Evolutionary conservation across 1,284 basidiomycete genomes (phyloP), one percentile per base, ranked within the genome.

Genomic region (Moniliophthora roreri): DNA sequence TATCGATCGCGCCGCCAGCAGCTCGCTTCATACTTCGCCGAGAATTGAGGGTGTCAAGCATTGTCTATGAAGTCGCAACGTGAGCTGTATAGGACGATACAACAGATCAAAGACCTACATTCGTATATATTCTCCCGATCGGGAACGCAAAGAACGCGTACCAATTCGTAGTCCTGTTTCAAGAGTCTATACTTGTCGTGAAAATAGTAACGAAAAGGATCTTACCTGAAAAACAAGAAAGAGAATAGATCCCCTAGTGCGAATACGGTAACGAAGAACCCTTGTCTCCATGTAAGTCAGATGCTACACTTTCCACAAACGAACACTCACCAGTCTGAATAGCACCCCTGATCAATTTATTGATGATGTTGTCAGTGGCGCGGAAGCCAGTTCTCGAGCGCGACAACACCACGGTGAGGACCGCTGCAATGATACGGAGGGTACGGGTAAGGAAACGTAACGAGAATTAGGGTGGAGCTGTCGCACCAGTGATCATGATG

Each of bases 281-380:
- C 72, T 53, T 40, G 10, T 4, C 39, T 18, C 10, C 10, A 18
- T 10, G 16, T 16, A 16, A 13, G 39, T 10, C 10, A 18, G n/a
- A 13, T 9, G 16, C 10, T 13, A 2, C 1, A 11, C 16, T 9
- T 9, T 16, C 16, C 16, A 5, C 10, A 21, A 13, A 5, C 13
- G 24, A 15, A 7, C n/a, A 48, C 36, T 18, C 15, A 13, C 71
- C 71, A 0, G 79, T 79, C 54, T 78, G 78, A 16, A 80, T 64
- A 15, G 75, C 75, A 21, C 73, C 74, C 35, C 77, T 69, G 54
- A 79, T 78, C 1, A 79, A 64, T 28, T 71, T 69, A 53, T 75
- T 73, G 55, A 80, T 66, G 21, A 78, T 66, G 53, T 80, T 76
- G n/a, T n/a, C n/a, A n/a, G n/a, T 4, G 74, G 78, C 51, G n/a